Evolutionary conservation across 225 moss, liverwort and hornwort genomes (phyloP), one percentile per base, ranked within the genome.

Genomic region (Pseudisothecium myosuroides): DNA sequence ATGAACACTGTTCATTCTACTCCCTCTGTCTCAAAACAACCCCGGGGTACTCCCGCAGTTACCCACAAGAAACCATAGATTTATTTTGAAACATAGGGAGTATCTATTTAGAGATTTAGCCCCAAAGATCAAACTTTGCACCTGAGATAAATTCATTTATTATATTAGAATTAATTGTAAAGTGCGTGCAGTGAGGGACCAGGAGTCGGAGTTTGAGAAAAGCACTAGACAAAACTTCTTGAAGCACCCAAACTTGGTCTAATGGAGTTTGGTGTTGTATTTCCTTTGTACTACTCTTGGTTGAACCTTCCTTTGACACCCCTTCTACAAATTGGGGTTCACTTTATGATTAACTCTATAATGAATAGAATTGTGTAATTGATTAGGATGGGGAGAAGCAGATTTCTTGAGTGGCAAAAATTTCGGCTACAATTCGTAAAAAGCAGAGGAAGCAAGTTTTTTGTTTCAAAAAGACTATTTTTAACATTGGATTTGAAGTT

Each of bases 341-440:
- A 63, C 4, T 31, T 16, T 8, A 31, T 5, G 1, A 32, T 16
- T 31, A 64, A 64, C 17, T 65, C 34, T 65, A 16, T 16, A 32
- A 14, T 69, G 2, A 2, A 41, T 16, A 27, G 1, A 13, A 43
- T 1, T 69, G 4, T 39, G 0, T 71, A 47, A 47, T 47, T 47
- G 18, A 47, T 31, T 24, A 74, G 0, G 18, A 45, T 1, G 11
- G 11, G 6, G 7, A 19, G 19, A 32, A 19, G 19, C 2, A 4
- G 0, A 49, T 47, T 19, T 18, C 6, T 29, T 49, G 4, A 49
- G 0, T 7, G 2, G 19, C 0, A 11, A 0, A 29, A 10, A 29
- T 6, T 73, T 73, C 1, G 2, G 11, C 29, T 27, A 28, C 3
- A 27, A 43, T 0, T 28, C 10, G 28, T 72, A 28, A 17, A 43